Evolutionary conservation across 148 eudicot genomes (phyloP), one percentile per base, ranked within the genome.

Genomic region (Selenicereus undatus): DNA sequence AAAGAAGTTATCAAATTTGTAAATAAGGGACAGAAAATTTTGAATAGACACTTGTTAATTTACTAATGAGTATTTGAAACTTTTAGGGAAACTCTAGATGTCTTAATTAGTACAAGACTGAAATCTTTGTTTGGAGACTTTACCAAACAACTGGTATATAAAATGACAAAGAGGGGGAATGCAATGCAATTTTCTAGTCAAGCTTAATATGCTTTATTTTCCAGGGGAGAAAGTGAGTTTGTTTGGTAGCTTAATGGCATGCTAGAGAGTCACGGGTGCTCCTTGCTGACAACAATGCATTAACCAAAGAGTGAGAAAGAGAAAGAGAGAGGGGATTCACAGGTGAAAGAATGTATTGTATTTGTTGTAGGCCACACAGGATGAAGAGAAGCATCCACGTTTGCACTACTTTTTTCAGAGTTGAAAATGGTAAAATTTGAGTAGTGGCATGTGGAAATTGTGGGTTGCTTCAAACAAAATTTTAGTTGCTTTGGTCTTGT

Each of bases 261-360:
- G 85, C 27, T 81, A 72, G 43, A 81, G 81, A 26, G 84, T 90
- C 92, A 90, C 92, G 93, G 93, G 93, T 89, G 89, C 66, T 83
- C 85, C 86, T 68, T 12, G 81, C 84, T 87, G 82, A 84, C 90
- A 89, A 85, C 79, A 72, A 78, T 82, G 79, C 72, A 81, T 80
- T 81, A 80, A 69, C 75, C 65, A 30, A 68, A 73, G 54, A 29
- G 71, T 72, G 71, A 78, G 54, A 76, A 42, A 79, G 75, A 68
- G 75, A 73, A 35, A 30, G 71, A 76, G 73, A 77, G 51, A 24
- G 66, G 8, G 42, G 78, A 76, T 54, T 89, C 91, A 87, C 88
- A 87, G 82, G 89, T 77, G 76, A 80, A 32, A 43, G 76, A 89
- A 77, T 82, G 43, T 39, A 39, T 39, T 39, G 43, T 7, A 39